These are phyloP conservation scores for Nymphaea colorata DNA, from an alignment of 164 flowering plant species.

Conservation along the genomic window DNA sequence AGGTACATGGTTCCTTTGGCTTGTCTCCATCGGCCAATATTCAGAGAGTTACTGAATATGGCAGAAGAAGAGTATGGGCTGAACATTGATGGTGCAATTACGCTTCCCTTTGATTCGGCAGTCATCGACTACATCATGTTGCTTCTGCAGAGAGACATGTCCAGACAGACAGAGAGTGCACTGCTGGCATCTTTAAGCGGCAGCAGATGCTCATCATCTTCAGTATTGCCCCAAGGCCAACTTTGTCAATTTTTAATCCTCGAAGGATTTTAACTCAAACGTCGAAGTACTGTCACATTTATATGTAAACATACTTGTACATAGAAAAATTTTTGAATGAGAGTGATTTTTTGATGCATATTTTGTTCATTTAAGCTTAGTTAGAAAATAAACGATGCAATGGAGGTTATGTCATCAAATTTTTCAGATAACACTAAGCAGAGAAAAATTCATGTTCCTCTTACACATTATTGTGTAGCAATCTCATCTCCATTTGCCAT, in stretches of 20 bases:
- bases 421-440: no score
- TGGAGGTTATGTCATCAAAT: no score
- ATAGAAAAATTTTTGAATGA: no score
- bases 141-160: background rate
- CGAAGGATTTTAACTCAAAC: background rate
- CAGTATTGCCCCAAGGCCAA: background rate
- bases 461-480: no score
- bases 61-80: conserved; percentile 7
- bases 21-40: conserved; percentile 1
- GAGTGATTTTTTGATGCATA: no score
- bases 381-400: no score
- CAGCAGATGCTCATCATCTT: background rate
- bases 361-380: no score
- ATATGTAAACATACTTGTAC: no score
- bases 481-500: no score
- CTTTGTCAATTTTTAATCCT: background rate
- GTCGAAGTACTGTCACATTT: no score
- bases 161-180: conserved; percentile 1
- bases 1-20: conserved; percentile 4
- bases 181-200: conserved; percentile 1
- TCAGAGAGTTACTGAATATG: conserved; percentile 9
- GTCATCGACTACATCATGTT: conserved; percentile 7
- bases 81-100: conserved; percentile 1
- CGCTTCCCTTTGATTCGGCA: conserved; percentile 6
- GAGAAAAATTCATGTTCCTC: no score